Evolutionary conservation across 148 eudicot species (phyloP), one percentile per base, ranked within the genome.

Genomic region (Fallopia convolvulus): DNA sequence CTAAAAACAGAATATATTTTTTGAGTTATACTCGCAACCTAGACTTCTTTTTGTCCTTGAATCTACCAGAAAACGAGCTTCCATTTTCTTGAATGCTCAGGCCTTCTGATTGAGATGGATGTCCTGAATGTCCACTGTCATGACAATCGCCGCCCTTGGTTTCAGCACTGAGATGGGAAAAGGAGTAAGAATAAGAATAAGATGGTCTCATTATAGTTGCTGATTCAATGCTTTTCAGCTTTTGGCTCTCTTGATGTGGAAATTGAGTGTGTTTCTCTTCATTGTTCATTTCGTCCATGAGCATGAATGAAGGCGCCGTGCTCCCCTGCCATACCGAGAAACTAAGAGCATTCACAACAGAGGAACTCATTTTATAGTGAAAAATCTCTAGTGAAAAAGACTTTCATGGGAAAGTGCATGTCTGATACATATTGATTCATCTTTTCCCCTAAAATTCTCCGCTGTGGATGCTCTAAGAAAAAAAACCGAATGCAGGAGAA

Each of bases 81-180:
- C 83, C 50, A 72, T 44, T 11, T 58, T 74, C 66, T 72, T 70
- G 78, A 73, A 14, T 14, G 20, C 5, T 66, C 8, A 21, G n/a
- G 20, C 42, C 42, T 60, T 60, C 26, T 36, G 4, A 36, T 36
- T 36, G 39, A 36, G 39, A 36, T 36, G 39, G 39, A 36, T 36
- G 39, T 0, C 39, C 39, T 70, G 87, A 85, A 72, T 68, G 68
- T 36, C 72, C 79, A 39, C 75, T 75, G 56, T 85, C 84, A 30
- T 79, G 77, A 72, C 79, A 84, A 66, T 82, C 84, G 52, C 81
- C 80, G 32, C 80, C 81, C 48, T 70, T 81, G 79, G 85, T 81
- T 77, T 84, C 81, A 55, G 74, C 85, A 75, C 86, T 84, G 40
- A 83, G 80, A 61, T 84, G 77, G 33, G 89, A 83, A 58, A 74